phyloP scores from a whole-genome alignment of 2,329 filamentous ascomycete genomes.

The Fusarium nelsonii region DNA sequence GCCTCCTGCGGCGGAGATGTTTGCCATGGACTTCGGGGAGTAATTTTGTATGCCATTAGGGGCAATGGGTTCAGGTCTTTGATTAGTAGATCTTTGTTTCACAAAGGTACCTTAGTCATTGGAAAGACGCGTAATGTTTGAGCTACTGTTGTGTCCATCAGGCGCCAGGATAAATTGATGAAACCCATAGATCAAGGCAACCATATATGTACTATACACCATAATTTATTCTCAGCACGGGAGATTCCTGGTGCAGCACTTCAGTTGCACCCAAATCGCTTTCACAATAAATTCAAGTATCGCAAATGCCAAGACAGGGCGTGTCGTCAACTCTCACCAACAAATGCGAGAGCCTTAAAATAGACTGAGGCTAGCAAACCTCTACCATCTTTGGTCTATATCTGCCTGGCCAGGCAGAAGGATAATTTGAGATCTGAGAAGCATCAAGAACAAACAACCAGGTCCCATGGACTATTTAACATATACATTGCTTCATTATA shows the following conservation, averaged over 20 bases:
- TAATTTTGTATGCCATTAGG: background rate
- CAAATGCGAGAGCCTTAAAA: too few relatives aligned
- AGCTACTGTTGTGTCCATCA: background rate
- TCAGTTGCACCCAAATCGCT: background rate
- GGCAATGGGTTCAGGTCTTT: background rate
- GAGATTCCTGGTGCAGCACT: too few relatives aligned
- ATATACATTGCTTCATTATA: background rate
- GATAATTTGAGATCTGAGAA: rapidly evolving
- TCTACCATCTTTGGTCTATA: background rate
- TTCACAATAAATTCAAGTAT: background rate
- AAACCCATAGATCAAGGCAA: background rate
- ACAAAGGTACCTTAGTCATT: background rate
- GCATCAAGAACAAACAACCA: background rate
- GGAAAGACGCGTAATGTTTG: background rate
- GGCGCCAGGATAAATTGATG: background rate
- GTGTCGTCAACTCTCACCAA: background rate
- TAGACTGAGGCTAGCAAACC: too few relatives aligned
- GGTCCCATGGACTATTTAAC: background rate
- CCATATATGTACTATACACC: too few relatives aligned
- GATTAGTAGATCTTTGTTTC: background rate
- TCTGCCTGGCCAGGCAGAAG: slow-evolving; percentile 25
- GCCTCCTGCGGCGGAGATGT: slow-evolving; percentile 29
- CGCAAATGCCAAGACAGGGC: background rate
- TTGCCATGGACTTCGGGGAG: slow-evolving; percentile 32
- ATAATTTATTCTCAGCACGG: too few relatives aligned